phyloP scores from a whole-genome alignment of 495 filamentous ascomycete genomes.

The Xylaria bambusicola region DNA sequence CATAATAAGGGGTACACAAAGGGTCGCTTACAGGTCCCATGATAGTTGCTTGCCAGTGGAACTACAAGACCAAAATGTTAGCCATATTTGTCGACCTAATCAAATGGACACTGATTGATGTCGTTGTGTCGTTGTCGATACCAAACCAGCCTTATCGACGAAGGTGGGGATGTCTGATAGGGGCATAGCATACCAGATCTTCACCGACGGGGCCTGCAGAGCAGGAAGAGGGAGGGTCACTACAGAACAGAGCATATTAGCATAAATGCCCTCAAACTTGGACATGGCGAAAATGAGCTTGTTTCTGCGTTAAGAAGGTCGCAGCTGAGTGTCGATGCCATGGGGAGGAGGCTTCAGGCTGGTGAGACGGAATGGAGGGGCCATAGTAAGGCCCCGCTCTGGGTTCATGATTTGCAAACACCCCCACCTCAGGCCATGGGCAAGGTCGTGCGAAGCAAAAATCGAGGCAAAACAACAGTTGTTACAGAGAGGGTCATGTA shows the following conservation, averaged over 20 bases:
- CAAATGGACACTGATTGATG: background rate
- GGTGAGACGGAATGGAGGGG: constrained; percentile 11
- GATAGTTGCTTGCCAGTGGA: constrained; percentile 99
- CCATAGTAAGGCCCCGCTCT: constrained; percentile 35
- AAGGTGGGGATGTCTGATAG: constrained; percentile 19
- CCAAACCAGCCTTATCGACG: constrained; percentile 22
- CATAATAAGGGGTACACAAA: background rate
- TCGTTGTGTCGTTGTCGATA: background rate
- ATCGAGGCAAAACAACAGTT: constrained; percentile 18
- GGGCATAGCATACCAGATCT: constrained; percentile 78
- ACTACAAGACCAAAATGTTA: constrained; percentile 59
- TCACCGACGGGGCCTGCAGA: constrained; percentile 95
- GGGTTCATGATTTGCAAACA: constrained; percentile 16
- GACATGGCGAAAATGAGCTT: background rate
- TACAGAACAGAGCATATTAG: constrained; percentile 50
- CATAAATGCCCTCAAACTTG: constrained; percentile 18
- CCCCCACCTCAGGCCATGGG: constrained; percentile 38
- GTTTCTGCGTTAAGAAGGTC: too few species aligned
- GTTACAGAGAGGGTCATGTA: constrained; percentile 16
- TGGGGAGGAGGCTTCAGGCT: background rate
- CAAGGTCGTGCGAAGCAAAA: constrained; percentile 17
- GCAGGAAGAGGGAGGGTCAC: constrained; percentile 98
- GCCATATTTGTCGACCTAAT: constrained; percentile 20
- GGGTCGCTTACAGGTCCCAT: constrained; percentile 93
- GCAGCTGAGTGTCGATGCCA: background rate